A percentile compares a stretch with the other conserved stretches of the same genome.
Conservation (phyloP, 2,329 filamentous ascomycete genomes). For the Fusarium caatingaense region DNA sequence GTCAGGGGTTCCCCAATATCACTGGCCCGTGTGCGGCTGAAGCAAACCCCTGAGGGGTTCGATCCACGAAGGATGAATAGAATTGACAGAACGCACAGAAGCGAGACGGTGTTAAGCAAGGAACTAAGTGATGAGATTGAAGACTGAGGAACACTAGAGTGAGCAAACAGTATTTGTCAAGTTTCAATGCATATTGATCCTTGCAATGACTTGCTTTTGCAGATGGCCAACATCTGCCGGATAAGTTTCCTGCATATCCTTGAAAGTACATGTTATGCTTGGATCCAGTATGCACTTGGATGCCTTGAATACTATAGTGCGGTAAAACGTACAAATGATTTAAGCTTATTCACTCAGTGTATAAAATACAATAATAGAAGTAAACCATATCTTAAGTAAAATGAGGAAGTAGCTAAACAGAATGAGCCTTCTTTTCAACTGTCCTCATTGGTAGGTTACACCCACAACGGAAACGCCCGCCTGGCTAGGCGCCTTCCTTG, state of each 20-base stretch:
- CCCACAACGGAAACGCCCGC: slow-evolving; percentile 25
- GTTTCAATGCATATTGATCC: neutral
- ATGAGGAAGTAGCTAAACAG: slow-evolving; percentile 6
- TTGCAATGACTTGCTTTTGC: slow-evolving; percentile 1
- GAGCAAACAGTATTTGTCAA: neutral
- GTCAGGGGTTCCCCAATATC: neutral
- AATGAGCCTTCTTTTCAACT: neutral
- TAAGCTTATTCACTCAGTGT: neutral
- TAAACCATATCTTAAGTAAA: neutral
- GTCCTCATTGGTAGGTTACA: slow-evolving; percentile 8
- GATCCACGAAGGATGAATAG: slow-evolving; percentile 21
- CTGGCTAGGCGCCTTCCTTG: slow-evolving; percentile 22
- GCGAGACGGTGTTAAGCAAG: neutral
- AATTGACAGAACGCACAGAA: slow-evolving; percentile 3
- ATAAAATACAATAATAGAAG: neutral
- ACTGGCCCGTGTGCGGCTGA: slow-evolving; percentile 29
- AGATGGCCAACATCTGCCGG: neutral
- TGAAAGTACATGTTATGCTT: neutral
- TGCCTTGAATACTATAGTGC: too few species aligned
- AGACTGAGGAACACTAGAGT: neutral
- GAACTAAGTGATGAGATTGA: neutral
- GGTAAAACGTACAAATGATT: neutral
- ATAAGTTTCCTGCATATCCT: neutral
- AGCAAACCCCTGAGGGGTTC: slow-evolving; percentile 17
- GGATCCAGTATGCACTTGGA: too few species aligned